Evolutionary conservation across 768 basidiomycete genomes (phyloP).

Genomic region (Psilocybe cyanescens): DNA sequence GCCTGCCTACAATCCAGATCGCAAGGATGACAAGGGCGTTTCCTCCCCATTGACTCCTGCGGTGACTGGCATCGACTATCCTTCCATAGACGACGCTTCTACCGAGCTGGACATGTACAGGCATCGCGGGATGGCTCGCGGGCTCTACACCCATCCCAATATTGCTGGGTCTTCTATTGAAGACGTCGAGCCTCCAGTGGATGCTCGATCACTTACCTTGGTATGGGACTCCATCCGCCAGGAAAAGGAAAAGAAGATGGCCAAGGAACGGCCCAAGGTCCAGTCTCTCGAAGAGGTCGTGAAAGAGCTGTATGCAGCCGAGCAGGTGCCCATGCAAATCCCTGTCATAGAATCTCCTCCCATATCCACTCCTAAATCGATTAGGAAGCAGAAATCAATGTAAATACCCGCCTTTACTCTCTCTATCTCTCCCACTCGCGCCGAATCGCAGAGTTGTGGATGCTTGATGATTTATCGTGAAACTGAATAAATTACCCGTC

Average conservation of each 20-base stretch:
- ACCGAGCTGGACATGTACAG: conserved; percentile 37
- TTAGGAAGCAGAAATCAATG: conserved; percentile 70
- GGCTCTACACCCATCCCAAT: conserved; percentile 41
- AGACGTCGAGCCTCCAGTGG: conserved; percentile 44
- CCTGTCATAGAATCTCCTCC: conserved; percentile 42
- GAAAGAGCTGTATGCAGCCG: conserved; percentile 36
- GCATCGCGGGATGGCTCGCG: conserved; percentile 27
- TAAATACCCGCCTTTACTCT: conserved; percentile 29
- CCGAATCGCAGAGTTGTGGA: neutral
- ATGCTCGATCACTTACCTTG: conserved; percentile 51
- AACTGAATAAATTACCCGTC: conserved; percentile 11
- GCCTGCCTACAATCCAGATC: conserved; percentile 29
- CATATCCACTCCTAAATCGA: conserved; percentile 40
- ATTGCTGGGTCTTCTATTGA: conserved; percentile 46
- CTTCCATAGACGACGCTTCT: conserved; percentile 41
- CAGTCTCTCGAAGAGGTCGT: conserved; percentile 61
- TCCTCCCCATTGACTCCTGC: conserved; percentile 47
- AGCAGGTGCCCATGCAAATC: conserved; percentile 39
- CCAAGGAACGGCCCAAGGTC: conserved; percentile 70
- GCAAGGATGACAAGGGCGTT: conserved; percentile 34
- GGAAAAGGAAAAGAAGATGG: conserved; percentile 69
- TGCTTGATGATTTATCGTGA: conserved; percentile 33
- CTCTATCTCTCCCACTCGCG: conserved; percentile 12
- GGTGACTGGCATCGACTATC: conserved; percentile 53
- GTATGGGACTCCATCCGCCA: conserved; percentile 71